These are phyloP conservation scores for Phytopythium mirpurense DNA, from an alignment of 352 stramenopile genomes.

Conservation along the genomic window DNA sequence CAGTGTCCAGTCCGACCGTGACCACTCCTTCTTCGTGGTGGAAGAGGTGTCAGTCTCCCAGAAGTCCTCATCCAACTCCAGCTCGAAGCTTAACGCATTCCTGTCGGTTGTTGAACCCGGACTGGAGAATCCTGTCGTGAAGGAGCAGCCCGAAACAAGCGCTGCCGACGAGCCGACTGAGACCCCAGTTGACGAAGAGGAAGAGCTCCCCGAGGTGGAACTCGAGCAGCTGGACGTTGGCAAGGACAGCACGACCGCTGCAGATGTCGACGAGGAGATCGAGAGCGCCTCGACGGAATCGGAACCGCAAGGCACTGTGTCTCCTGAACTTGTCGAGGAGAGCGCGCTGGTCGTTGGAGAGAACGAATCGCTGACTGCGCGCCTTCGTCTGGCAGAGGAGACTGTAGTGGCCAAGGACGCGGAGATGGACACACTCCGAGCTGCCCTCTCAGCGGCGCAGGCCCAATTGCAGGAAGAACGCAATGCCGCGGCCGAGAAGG, in stretches of 20 bases:
- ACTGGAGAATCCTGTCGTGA: neutral
- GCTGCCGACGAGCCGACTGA: neutral
- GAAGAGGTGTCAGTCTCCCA: constrained; percentile 24
- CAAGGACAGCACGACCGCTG: constrained; percentile 9
- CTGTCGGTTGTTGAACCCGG: constrained; percentile 37
- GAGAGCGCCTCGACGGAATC: constrained; percentile 4
- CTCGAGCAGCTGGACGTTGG: constrained; percentile 17
- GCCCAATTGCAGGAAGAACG: constrained; percentile 27
- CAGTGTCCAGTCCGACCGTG: constrained; percentile 11
- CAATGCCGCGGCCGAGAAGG: constrained; percentile 15
- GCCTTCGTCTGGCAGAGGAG: constrained; percentile 24
- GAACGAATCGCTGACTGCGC: constrained; percentile 29
- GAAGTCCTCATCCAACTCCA: constrained; percentile 21
- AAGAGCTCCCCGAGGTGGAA: constrained; percentile 1
- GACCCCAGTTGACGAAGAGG: neutral
- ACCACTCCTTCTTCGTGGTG: constrained; percentile 32
- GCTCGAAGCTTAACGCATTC: constrained; percentile 50
- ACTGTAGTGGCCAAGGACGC: constrained; percentile 25
- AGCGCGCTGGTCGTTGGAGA: constrained; percentile 37
- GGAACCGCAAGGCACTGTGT: constrained; percentile 20
- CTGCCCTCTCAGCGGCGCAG: constrained; percentile 29
- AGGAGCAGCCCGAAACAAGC: neutral
- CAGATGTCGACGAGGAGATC: neutral
- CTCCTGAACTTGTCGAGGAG: constrained; percentile 25
- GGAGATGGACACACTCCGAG: constrained; percentile 28